These are phyloP conservation scores for Xylaria palmicola DNA, from an alignment of 495 filamentous ascomycete genomes.

Conservation along the genomic window DNA sequence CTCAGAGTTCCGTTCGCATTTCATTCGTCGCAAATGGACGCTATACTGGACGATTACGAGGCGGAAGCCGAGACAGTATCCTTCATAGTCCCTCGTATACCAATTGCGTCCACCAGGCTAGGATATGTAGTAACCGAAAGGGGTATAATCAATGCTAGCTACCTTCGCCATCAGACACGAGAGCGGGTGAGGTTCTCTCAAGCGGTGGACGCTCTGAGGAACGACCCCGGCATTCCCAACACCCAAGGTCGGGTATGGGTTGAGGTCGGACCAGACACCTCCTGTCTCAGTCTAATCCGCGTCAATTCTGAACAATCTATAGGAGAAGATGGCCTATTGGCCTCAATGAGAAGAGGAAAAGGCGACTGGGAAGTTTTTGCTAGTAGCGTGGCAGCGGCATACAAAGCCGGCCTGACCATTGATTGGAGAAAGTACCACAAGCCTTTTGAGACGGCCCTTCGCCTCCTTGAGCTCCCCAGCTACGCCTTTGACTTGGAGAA, in stretches of 20 bases:
- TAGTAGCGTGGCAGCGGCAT: slow-evolving; percentile 46
- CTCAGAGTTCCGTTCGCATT: slow-evolving; percentile 64
- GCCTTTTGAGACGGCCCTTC: slow-evolving; percentile 50
- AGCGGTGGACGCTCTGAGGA: slow-evolving; percentile 43
- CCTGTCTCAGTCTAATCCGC: slow-evolving; percentile 57
- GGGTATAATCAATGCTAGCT: slow-evolving; percentile 47
- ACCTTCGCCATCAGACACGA: slow-evolving; percentile 56
- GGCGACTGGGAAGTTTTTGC: slow-evolving; percentile 57
- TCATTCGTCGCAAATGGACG: slow-evolving; percentile 64
- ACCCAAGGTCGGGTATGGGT: slow-evolving; percentile 37
- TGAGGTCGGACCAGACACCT: slow-evolving; percentile 56
- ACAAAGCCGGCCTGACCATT: slow-evolving; percentile 54
- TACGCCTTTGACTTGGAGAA: slow-evolving; percentile 68
- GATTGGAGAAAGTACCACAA: slow-evolving; percentile 66
- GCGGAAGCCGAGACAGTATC: slow-evolving; percentile 46
- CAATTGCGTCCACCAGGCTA: slow-evolving; percentile 59
- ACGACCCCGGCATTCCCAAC: slow-evolving; percentile 20
- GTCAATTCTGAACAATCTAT: slow-evolving; percentile 41
- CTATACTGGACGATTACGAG: slow-evolving; percentile 57
- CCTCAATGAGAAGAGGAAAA: slow-evolving; percentile 35
- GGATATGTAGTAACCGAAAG: slow-evolving; percentile 45
- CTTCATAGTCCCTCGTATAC: slow-evolving; percentile 52
- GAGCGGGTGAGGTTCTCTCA: slow-evolving; percentile 60
- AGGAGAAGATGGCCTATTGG: slow-evolving; percentile 38
- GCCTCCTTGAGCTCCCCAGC: slow-evolving; percentile 56